phyloP scores from a whole-genome alignment of 805 yeast genomes.

The Citeromyces nyonsensis region DNA sequence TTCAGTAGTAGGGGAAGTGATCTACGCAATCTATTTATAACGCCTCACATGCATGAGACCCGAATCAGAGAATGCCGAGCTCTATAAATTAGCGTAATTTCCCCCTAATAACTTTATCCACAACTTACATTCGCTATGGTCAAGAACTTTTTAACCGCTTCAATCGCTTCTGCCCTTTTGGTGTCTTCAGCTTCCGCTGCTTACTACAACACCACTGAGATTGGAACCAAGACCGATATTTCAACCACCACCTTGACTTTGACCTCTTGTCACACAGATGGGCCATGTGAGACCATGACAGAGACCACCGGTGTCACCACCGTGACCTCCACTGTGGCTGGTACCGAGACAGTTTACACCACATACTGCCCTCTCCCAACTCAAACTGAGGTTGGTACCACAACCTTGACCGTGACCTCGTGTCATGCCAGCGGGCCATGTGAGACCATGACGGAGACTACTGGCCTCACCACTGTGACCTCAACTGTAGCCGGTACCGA shows the following conservation, averaged over 20 bases:
- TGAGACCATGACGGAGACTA: slow-evolving; percentile 3
- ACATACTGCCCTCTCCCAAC: slow-evolving; percentile 2
- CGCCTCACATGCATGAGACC: too few species aligned
- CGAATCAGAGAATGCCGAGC: too few species aligned
- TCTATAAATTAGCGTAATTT: too few species aligned
- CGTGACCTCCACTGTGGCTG: slow-evolving; percentile 2
- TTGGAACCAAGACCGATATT: too few species aligned
- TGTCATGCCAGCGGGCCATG: slow-evolving; percentile 3
- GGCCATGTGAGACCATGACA: slow-evolving; percentile 3
- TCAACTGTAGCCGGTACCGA: slow-evolving; percentile 3
- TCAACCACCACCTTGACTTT: slow-evolving; percentile 1
- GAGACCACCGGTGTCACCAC: slow-evolving; percentile 3
- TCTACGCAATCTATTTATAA: too few species aligned
- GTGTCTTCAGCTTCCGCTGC: slow-evolving; percentile 4
- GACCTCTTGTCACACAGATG: slow-evolving; percentile 4
- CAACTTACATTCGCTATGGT: too few species aligned
- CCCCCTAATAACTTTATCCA: too few species aligned
- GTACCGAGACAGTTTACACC: slow-evolving; percentile 1
- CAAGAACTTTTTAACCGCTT: too few species aligned
- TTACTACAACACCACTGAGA: slow-evolving; percentile 2
- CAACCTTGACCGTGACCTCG: slow-evolving; percentile 3
- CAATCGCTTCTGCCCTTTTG: slow-evolving; percentile 3
- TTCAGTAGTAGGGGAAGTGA: too few species aligned
- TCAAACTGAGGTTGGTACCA: slow-evolving; percentile 2
- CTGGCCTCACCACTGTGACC: slow-evolving; percentile 4